Evolutionary conservation across 257 asterid genomes (phyloP).

Genomic region (Solanum corneliomulleri): DNA sequence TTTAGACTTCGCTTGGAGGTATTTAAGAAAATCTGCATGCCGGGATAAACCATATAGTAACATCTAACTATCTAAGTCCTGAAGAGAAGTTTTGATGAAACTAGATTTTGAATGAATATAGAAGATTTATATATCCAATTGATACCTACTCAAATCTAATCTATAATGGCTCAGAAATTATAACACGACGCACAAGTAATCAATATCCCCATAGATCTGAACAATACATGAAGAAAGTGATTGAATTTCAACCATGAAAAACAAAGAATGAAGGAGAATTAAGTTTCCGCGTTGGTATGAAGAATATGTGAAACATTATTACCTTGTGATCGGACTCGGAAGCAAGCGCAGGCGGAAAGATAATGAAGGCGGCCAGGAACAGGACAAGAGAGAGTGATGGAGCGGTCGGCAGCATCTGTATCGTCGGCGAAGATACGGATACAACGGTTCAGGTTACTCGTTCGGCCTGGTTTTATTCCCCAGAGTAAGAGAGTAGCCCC

Average conservation of each 20-base stretch:
- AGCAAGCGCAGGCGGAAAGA: constrained; percentile 6
- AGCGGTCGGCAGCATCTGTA: constrained; percentile 2
- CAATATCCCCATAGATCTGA: background rate
- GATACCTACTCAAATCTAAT: background rate
- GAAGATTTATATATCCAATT: background rate
- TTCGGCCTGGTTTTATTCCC: background rate
- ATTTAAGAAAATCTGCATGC: background rate
- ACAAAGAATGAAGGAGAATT: background rate
- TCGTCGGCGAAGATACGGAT: background rate
- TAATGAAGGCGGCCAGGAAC: background rate
- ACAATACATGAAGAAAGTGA: background rate
- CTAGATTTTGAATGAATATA: background rate
- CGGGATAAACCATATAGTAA: background rate
- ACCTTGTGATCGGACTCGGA: constrained; percentile 21
- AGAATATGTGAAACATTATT: background rate
- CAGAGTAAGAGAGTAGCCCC: background rate
- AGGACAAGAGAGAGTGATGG: background rate
- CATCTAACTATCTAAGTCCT: background rate
- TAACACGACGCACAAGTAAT: background rate
- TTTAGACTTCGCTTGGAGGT: background rate
- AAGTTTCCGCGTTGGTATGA: background rate
- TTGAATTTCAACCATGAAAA: background rate
- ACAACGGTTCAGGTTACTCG: background rate
- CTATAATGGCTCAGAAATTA: background rate
- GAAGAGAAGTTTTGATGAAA: background rate